phyloP scores from a whole-genome alignment of 2,329 filamentous ascomycete species.

The Aotearoamyces nothofagi region DNA sequence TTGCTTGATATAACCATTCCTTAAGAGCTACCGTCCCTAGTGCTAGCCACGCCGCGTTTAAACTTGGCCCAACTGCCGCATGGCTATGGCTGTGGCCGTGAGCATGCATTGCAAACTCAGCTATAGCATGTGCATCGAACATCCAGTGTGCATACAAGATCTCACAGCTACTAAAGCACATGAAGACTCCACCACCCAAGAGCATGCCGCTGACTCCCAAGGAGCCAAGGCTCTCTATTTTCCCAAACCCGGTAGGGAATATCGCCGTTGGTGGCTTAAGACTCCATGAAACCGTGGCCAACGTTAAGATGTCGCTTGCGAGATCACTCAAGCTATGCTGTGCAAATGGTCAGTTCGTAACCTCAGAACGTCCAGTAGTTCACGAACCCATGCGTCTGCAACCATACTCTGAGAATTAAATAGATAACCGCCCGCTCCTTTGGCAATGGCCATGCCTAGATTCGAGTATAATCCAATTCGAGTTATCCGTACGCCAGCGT shows the following conservation, averaged over 20 bases:
- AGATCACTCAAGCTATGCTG: slow-evolving; percentile 93
- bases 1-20: slow-evolving; percentile 93
- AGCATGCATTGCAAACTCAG: slow-evolving; percentile 34
- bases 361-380: no score
- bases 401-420: slow-evolving; percentile 92
- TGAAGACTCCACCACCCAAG: slow-evolving; percentile 77
- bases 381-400: slow-evolving; percentile 87
- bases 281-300: slow-evolving; percentile 89
- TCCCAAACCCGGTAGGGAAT: slow-evolving; percentile 88
- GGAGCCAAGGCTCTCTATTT: slow-evolving; percentile 91
- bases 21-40: slow-evolving; percentile 82
- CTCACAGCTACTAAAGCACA: slow-evolving; percentile 66
- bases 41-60: slow-evolving; percentile 92
- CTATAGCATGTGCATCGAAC: slow-evolving; percentile 41
- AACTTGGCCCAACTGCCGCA: slow-evolving; percentile 53
- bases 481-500: slow-evolving; percentile 89
- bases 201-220: slow-evolving; percentile 87
- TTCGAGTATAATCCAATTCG: slow-evolving; percentile 80
- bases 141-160: slow-evolving; percentile 60
- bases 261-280: slow-evolving; percentile 67
- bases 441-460: slow-evolving; percentile 83
- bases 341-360: no score
- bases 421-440: slow-evolving; percentile 79
- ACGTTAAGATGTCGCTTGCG: slow-evolving; percentile 84
- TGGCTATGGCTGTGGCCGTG: slow-evolving; percentile 51